phyloP scores from a whole-genome alignment of 768 basidiomycete genomes.

The Candolleomyces aberdarensis region DNA sequence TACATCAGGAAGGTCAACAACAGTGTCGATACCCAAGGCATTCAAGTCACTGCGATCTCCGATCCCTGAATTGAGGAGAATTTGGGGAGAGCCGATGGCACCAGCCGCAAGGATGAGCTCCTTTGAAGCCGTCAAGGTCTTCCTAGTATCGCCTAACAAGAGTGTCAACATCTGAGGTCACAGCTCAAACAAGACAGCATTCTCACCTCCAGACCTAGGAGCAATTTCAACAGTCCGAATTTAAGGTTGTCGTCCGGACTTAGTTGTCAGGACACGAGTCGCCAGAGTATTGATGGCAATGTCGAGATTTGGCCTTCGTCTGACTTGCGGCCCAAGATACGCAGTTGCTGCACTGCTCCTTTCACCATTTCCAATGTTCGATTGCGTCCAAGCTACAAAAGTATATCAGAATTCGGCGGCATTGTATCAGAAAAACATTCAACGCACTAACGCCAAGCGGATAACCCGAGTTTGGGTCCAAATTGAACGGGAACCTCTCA shows the following conservation, averaged over 20 bases:
- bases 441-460: conserved; percentile 38
- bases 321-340: background rate
- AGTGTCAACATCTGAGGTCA: background rate
- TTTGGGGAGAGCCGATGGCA: background rate
- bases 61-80: conserved; percentile 8
- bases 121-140: background rate
- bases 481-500: conserved; percentile 36
- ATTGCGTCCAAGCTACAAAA: conserved; percentile 16
- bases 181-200: no score
- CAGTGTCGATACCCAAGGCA: background rate
- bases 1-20: conserved; percentile 1
- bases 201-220: background rate
- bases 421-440: background rate
- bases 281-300: background rate
- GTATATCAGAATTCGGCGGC: background rate
- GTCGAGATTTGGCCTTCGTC: background rate
- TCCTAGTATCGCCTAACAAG: background rate
- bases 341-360: conserved; percentile 19
- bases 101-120: conserved; percentile 5
- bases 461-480: conserved; percentile 40
- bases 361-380: conserved; percentile 15
- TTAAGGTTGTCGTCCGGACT: background rate
- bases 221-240: background rate
- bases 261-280: background rate
- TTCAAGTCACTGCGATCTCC: background rate